phyloP scores from a whole-genome alignment of 1,284 basidiomycete genomes.

The Retiboletus fuscus region DNA sequence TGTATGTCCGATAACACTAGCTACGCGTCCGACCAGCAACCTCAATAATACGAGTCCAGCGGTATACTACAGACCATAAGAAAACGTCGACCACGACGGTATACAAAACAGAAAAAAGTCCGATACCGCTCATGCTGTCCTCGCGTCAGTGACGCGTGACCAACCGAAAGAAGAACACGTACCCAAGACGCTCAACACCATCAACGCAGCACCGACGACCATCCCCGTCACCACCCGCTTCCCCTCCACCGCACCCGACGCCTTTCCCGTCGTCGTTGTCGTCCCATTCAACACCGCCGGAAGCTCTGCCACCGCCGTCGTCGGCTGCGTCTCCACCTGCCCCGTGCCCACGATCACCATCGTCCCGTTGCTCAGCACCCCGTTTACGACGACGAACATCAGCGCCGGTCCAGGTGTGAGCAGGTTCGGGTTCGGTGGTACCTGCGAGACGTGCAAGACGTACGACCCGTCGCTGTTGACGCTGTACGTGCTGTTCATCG shows the following conservation, averaged over 20 bases:
- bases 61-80: too few relatives aligned
- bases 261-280: not conserved
- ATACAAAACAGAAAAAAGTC: not conserved
- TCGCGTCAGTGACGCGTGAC: not conserved
- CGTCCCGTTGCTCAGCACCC: slow-evolving; percentile 76
- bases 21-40: not conserved
- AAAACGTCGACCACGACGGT: not conserved
- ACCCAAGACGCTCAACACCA: not conserved
- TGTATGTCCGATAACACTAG: not conserved
- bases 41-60: not conserved
- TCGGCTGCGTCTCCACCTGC: slow-evolving; percentile 69
- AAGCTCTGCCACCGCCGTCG: slow-evolving; percentile 45
- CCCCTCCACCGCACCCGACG: slow-evolving; percentile 4
- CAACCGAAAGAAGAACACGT: not conserved
- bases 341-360: slow-evolving; percentile 78
- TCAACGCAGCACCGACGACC: not conserved
- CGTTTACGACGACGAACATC: slow-evolving; percentile 77
- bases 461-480: slow-evolving; percentile 67
- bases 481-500: slow-evolving; percentile 71
- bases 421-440: slow-evolving; percentile 77
- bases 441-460: slow-evolving; percentile 74
- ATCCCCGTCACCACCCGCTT: not conserved
- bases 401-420: slow-evolving; percentile 82
- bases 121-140: not conserved
- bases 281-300: slow-evolving; percentile 19